Percentiles rank a stretch among this genome's conserved stretches.
phyloP scores from a whole-genome alignment of 495 filamentous ascomycete species.

The Tricharina praecox region DNA sequence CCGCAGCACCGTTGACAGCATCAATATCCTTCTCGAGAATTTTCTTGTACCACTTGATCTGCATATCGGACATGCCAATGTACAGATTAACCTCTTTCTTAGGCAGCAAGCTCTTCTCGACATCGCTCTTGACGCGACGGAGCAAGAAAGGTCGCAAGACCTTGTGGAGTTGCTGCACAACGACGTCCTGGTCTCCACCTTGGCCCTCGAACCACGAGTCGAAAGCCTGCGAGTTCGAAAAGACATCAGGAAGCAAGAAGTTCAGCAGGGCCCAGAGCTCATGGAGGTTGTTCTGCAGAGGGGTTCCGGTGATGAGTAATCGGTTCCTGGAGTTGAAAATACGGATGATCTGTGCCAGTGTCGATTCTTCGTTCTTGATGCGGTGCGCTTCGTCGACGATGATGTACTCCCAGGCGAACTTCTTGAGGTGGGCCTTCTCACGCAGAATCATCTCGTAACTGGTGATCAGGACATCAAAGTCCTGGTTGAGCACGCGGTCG shows the following conservation, averaged over 20 bases:
- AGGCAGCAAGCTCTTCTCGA: conserved; percentile 92
- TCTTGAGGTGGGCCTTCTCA: conserved; percentile 88
- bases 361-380: conserved; percentile 98
- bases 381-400: conserved; percentile 98
- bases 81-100: conserved; percentile 98
- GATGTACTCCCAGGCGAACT: conserved; percentile 99
- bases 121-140: conserved; percentile 92
- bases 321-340: conserved; percentile 93
- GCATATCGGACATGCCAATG: conserved; percentile 98
- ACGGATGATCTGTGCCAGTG: conserved; percentile 89
- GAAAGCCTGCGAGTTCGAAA: conserved; percentile 93
- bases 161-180: conserved; percentile 92
- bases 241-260: conserved; percentile 92
- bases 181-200: conserved; percentile 74
- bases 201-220: conserved; percentile 94
- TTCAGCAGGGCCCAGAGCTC: conserved; percentile 98
- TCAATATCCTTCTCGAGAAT: conserved; percentile 99
- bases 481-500: conserved; percentile 74
- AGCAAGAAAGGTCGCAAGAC: conserved; percentile 88
- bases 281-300: conserved; percentile 95
- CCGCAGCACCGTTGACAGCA: conserved; percentile 90
- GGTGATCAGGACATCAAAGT: conserved; percentile 89
- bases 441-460: conserved; percentile 93
- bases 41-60: conserved; percentile 97
- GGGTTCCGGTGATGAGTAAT: conserved; percentile 90